Conservation (phyloP, 495 filamentous ascomycete genomes). For the Xylaria grammica region DNA sequence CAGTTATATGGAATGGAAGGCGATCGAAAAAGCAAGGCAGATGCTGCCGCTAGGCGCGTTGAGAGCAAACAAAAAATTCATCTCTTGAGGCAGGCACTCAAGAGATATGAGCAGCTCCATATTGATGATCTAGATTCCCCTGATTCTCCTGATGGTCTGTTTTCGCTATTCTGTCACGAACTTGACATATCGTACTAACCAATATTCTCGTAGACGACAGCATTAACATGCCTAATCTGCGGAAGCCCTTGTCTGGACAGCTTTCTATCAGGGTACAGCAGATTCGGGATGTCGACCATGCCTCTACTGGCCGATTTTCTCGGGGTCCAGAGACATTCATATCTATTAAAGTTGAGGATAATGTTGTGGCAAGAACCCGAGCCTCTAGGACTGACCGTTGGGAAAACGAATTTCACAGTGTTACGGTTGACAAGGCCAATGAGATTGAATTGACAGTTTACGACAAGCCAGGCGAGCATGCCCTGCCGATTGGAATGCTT, state of each 20-base stretch:
- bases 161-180: background rate
- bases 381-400: conserved; percentile 85
- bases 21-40: conserved; percentile 91
- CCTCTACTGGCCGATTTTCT: conserved; percentile 82
- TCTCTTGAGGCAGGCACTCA: conserved; percentile 90
- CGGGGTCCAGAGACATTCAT: conserved; percentile 93
- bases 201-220: conserved; percentile 77
- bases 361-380: conserved; percentile 86
- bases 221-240: conserved; percentile 90
- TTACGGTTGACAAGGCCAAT: conserved; percentile 97
- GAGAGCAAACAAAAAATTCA: conserved; percentile 99
- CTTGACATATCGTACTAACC: background rate
- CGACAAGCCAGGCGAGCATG: conserved; percentile 88
- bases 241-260: conserved; percentile 90
- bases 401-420: conserved; percentile 86
- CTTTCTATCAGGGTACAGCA: conserved; percentile 84
- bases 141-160: conserved; percentile 81
- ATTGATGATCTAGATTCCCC: conserved; percentile 82
- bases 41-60: conserved; percentile 85
- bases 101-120: conserved; percentile 96
- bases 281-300: conserved; percentile 95
- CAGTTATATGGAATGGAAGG: conserved; percentile 97
- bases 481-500: conserved; percentile 90
- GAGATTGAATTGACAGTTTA: conserved; percentile 98
- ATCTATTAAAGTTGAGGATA: conserved; percentile 94